Percentiles rank a stretch among this genome's conserved stretches.
These are phyloP conservation scores for Cetraspora pellucida DNA, from an alignment of 192 early-diverging fungal genomes.

Conservation along the genomic window DNA sequence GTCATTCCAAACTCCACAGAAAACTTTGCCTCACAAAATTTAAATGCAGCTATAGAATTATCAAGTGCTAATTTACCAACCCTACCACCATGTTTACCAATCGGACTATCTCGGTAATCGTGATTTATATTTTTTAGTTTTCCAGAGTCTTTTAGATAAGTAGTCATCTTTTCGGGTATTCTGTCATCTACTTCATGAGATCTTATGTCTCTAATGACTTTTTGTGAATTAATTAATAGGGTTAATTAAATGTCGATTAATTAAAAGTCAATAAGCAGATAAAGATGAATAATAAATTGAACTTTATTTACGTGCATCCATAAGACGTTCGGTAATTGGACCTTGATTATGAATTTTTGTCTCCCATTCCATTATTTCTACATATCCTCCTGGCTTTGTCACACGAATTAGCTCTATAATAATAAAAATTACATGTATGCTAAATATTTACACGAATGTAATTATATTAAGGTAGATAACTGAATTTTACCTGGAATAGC, in stretches of 20 bases:
- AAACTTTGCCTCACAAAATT: background rate
- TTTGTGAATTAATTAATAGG: background rate
- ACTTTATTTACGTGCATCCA: slow-evolving; percentile 1
- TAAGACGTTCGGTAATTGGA: background rate
- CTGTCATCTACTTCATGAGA: background rate
- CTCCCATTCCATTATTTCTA: slow-evolving; percentile 48
- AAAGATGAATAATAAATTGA: background rate
- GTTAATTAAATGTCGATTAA: background rate
- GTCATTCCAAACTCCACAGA: background rate
- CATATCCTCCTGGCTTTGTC: slow-evolving; percentile 54
- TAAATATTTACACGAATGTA: no score
- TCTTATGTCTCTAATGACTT: background rate
- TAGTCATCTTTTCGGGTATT: background rate
- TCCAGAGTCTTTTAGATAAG: background rate
- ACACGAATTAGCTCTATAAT: slow-evolving; percentile 53
- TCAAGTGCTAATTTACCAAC: background rate
- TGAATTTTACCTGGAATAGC: no score
- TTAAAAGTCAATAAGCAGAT: background rate
- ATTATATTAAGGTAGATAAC: no score
- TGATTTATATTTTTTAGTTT: background rate
- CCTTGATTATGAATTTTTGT: background rate
- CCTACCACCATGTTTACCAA: background rate
- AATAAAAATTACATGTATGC: background rate
- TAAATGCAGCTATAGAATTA: background rate
- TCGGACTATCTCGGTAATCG: background rate